phyloP scores from a whole-genome alignment of 1,284 basidiomycete species.

The Cutaneotrichosporon cavernicola region DNA sequence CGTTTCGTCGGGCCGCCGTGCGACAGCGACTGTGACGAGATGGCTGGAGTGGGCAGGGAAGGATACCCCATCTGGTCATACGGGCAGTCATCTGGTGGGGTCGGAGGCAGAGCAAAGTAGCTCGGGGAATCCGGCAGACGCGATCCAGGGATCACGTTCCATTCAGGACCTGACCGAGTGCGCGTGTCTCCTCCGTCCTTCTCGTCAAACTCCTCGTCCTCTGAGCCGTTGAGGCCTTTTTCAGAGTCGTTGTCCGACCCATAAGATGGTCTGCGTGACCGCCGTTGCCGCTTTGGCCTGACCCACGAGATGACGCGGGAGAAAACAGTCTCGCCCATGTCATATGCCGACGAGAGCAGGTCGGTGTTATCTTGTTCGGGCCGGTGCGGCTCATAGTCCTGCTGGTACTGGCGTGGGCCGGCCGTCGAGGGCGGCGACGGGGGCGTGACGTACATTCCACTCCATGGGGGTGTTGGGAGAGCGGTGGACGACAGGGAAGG shows the following conservation, averaged over 20 bases:
- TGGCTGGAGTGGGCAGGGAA: constrained; percentile 49
- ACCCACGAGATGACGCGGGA: constrained; percentile 29
- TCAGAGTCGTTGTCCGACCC: constrained; percentile 45
- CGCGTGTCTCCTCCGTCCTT: constrained; percentile 16
- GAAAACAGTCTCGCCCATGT: constrained; percentile 37
- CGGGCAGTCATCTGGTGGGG: constrained; percentile 33
- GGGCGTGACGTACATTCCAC: constrained; percentile 28
- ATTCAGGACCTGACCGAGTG: constrained; percentile 25
- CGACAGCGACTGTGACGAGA: constrained; percentile 46
- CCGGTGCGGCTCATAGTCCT: background rate
- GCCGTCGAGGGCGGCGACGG: constrained; percentile 23
- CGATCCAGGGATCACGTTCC: constrained; percentile 32
- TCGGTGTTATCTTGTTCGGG: background rate
- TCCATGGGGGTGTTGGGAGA: constrained; percentile 20
- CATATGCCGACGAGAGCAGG: constrained; percentile 36
- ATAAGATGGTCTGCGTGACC: constrained; percentile 15
- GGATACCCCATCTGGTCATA: constrained; percentile 19
- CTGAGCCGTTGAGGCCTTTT: constrained; percentile 43
- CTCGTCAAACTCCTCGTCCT: constrained; percentile 32
- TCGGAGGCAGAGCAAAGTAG: constrained; percentile 44
- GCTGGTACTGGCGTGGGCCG: constrained; percentile 3
- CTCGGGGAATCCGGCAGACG: constrained; percentile 16
- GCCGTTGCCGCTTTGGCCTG: constrained; percentile 14
- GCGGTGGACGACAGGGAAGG: constrained; percentile 16
- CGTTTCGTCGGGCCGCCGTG: constrained; percentile 20